Conservation (phyloP, 2,329 filamentous ascomycete species). For the Beauveria caledonica region DNA sequence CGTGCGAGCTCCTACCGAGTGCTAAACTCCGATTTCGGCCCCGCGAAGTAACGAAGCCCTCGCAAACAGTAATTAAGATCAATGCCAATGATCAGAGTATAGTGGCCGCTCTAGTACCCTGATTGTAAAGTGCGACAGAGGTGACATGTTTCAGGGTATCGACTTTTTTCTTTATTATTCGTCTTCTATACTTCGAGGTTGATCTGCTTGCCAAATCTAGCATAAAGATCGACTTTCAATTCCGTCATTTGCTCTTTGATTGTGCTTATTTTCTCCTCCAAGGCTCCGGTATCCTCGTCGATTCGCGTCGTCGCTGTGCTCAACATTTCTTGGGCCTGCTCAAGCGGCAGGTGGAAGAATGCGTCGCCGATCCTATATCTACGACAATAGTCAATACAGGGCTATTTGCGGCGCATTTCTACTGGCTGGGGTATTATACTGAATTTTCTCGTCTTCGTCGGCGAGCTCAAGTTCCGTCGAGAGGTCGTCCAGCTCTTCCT, state of each 20-base stretch:
- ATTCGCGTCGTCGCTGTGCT: constrained; percentile 61
- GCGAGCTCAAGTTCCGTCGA: constrained; percentile 85
- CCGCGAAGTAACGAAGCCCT: background rate
- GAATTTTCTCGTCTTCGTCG: constrained; percentile 88
- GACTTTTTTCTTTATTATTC: constrained; percentile 5
- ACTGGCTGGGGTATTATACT: constrained; percentile 47
- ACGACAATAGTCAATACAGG: constrained; percentile 6
- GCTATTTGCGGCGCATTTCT: background rate
- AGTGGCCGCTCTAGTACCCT: background rate
- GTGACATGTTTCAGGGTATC: background rate
- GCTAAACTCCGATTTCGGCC: background rate
- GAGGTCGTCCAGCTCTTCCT: constrained; percentile 93
- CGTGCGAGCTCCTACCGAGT: background rate
- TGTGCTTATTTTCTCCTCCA: constrained; percentile 68
- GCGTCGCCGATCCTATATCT: constrained; percentile 97
- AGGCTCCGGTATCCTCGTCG: constrained; percentile 63
- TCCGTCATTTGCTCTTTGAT: constrained; percentile 81
- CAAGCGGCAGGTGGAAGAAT: constrained; percentile 78
- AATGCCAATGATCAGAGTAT: background rate
- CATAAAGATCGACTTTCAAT: constrained; percentile 88
- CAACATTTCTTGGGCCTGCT: constrained; percentile 82
- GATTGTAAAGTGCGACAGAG: too few relatives aligned
- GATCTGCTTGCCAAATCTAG: constrained; percentile 91
- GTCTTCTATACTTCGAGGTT: constrained; percentile 59
- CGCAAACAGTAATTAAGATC: background rate